Base-by-base conservation (phyloP, 1,284 basidiomycete species). In the Apiotrichum gamsii region DNA sequence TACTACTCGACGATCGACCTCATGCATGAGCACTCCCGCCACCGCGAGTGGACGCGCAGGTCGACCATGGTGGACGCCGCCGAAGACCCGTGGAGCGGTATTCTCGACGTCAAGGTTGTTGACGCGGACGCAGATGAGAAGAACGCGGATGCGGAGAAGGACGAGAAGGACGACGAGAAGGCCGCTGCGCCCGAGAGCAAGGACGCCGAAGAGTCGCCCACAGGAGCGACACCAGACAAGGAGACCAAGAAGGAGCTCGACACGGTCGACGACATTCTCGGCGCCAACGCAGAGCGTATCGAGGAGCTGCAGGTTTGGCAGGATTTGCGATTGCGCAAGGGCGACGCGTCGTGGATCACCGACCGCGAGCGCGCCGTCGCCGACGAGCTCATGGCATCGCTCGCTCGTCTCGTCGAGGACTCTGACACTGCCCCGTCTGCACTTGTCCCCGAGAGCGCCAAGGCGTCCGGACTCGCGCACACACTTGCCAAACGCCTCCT, bases 241-340 rank as follows among this genome's bases (percentile, higher is more conserved):
- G 21, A 21, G 15, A 35, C 31, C 40, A 51, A 36, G 37, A 49
- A 53, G 39, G 37, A 61, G 40, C 42, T 44, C 25, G 51, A 45
- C 13, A 21, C 32, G 16, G 54, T 54, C 15, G 61, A 63, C 15
- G 60, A 57, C 19, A 38, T 59, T 2, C 47, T 70, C 34, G 44
- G 48, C 4, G 54, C 60, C 29, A 70, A 70, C 42, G 49, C 48
- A 11, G 54, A 42, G 8, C 49, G 59, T 33, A 57, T 70, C 23
- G 52, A 54, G 20, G 68, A 70, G 50, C 50, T 70, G 44, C 54
- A 62, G 31, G 54, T 51, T 4, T 69, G 68, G 67, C 67, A 70
- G 38, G 56, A 61, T 1, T 21, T 60, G 21, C 45, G 68, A 14
- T 35, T 64, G 4, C 43, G 56, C 18, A 54, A 56, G 29, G 62